Evolutionary conservation across 805 yeast genomes (phyloP).

Genomic region (Hermanozyma aechmeae): DNA sequence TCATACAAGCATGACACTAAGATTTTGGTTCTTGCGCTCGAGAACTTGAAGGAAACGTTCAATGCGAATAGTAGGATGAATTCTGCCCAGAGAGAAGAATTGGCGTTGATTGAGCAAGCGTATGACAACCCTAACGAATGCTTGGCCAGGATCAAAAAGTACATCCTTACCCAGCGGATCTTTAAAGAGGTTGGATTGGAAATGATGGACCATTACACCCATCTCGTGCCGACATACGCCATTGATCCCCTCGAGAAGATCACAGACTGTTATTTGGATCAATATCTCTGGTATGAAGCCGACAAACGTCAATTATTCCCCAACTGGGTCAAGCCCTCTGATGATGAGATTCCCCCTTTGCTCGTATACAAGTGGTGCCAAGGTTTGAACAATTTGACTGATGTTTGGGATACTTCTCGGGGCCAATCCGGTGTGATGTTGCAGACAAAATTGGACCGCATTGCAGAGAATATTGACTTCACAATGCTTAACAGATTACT

Average conservation of each 20-base stretch:
- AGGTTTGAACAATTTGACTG: slow-evolving; percentile 69
- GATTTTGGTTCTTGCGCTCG: slow-evolving; percentile 79
- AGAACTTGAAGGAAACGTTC: slow-evolving; percentile 74
- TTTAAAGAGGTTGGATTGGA: slow-evolving; percentile 83
- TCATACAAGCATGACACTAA: slow-evolving; percentile 92
- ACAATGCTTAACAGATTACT: slow-evolving; percentile 76
- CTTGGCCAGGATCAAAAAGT: slow-evolving; percentile 72
- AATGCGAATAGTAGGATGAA: slow-evolving; percentile 62
- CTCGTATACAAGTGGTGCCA: slow-evolving; percentile 91
- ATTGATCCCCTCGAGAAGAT: slow-evolving; percentile 91
- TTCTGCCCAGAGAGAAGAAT: slow-evolving; percentile 82
- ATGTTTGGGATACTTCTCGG: slow-evolving; percentile 68
- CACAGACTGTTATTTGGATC: slow-evolving; percentile 93
- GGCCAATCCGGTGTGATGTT: slow-evolving; percentile 80
- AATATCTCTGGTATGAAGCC: slow-evolving; percentile 93
- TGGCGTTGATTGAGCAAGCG: slow-evolving; percentile 90
- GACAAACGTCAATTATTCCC: slow-evolving; percentile 85
- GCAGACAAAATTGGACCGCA: slow-evolving; percentile 61
- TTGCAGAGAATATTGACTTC: slow-evolving; percentile 82
- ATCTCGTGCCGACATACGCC: slow-evolving; percentile 75
- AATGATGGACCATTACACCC: slow-evolving; percentile 86
- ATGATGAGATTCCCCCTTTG: slow-evolving; percentile 86
- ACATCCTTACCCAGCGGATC: slow-evolving; percentile 77
- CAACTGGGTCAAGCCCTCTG: slow-evolving; percentile 93
- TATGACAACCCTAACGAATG: slow-evolving; percentile 96